Percentiles rank a stretch among this genome's conserved stretches.
phyloP scores from a whole-genome alignment of 495 filamentous ascomycete genomes.

The Daldinia concentrica region DNA sequence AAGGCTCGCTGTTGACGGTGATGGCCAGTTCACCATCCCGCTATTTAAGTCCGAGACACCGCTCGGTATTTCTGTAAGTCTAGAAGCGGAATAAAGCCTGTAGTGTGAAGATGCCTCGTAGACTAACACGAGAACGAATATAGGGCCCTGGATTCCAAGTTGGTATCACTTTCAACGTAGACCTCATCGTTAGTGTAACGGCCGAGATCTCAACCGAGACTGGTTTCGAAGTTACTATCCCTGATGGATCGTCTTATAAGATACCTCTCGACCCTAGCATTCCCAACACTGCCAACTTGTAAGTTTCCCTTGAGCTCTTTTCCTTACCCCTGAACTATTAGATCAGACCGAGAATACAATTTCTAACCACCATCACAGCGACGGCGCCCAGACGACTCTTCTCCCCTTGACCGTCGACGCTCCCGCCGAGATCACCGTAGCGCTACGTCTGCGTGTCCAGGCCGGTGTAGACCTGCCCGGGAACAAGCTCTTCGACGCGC shows the following conservation, averaged over 20 bases:
- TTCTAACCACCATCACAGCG: conserved; percentile 28
- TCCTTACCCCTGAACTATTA: background rate
- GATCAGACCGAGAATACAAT: background rate
- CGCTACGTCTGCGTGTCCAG: conserved; percentile 41
- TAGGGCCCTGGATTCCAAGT: conserved; percentile 45
- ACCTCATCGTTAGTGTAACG: conserved; percentile 42
- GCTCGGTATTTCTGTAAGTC: conserved; percentile 39
- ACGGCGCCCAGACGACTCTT: conserved; percentile 39
- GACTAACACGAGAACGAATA: background rate
- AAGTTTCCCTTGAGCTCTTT: conserved; percentile 14
- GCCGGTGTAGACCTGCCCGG: conserved; percentile 38
- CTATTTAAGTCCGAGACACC: conserved; percentile 35
- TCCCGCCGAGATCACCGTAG: conserved; percentile 43
- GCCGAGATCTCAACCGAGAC: conserved; percentile 36
- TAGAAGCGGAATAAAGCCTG: background rate
- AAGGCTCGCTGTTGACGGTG: conserved; percentile 10
- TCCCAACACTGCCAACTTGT: conserved; percentile 40
- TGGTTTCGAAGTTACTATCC: conserved; percentile 48
- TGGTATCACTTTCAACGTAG: conserved; percentile 43
- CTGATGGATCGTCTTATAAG: conserved; percentile 44
- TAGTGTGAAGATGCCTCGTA: background rate
- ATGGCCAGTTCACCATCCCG: conserved; percentile 36
- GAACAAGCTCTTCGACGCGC: conserved; percentile 35
- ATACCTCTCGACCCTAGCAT: conserved; percentile 35
- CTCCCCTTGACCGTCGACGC: conserved; percentile 42